Percentiles rank a stretch among this genome's conserved stretches.
Conservation (phyloP, 768 basidiomycete genomes). For the Lentinula aciculospora region DNA sequence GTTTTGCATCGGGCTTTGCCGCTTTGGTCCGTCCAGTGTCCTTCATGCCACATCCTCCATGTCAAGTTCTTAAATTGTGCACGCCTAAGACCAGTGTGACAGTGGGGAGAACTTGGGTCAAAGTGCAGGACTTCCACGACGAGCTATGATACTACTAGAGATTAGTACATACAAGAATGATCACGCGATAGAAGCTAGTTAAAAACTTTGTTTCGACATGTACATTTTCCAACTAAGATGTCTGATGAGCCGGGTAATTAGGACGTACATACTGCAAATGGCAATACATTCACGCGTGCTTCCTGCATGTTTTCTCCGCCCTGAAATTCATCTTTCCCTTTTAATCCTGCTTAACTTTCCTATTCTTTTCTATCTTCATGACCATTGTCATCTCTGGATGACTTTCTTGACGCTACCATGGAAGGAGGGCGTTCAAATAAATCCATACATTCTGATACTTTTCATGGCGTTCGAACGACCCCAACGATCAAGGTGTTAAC, state of each 20-base stretch:
- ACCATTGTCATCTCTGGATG: neutral
- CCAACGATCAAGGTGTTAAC: slow-evolving; percentile 27
- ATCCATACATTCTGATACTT: slow-evolving; percentile 28
- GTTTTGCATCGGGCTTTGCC: neutral
- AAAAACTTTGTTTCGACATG: neutral
- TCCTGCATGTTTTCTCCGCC: neutral
- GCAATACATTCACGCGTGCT: neutral
- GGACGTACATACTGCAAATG: neutral
- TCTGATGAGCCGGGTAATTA: neutral
- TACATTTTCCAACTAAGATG: neutral
- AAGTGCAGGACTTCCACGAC: neutral
- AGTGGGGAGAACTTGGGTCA: too few species aligned
- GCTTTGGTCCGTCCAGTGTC: neutral
- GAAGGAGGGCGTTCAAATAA: neutral
- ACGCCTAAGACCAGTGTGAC: neutral
- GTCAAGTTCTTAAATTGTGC: too few species aligned
- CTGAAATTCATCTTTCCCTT: neutral
- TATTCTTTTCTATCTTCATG: neutral
- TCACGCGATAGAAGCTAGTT: neutral
- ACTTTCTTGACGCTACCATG: neutral
- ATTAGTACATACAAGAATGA: neutral
- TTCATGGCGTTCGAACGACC: slow-evolving; percentile 40
- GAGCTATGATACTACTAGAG: too few species aligned
- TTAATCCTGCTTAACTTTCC: neutral
- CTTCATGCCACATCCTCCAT: neutral